Evolutionary conservation across 768 basidiomycete species (phyloP).

Genomic region (Agaricus sinodeliciosus): DNA sequence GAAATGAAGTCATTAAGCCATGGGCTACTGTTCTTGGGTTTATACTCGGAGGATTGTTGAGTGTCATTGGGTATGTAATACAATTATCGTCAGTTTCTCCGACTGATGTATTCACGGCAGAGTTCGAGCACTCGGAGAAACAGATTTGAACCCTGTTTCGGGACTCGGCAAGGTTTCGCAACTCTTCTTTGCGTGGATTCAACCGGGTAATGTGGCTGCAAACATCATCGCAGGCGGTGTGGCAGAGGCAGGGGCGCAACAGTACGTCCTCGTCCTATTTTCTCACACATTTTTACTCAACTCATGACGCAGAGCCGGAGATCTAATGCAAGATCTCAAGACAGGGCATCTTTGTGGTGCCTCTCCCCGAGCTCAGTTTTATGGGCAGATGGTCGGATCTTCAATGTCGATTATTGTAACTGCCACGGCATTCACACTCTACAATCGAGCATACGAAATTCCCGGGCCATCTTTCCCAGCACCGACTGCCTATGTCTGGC

Average conservation of each 20-base stretch:
- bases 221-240: constrained; percentile 97
- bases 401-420: constrained; percentile 85
- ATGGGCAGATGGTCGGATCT: constrained; percentile 88
- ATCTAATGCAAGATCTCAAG: constrained; percentile 98
- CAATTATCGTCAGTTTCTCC: constrained; percentile 12
- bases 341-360: constrained; percentile 91
- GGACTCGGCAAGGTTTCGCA: constrained; percentile 95
- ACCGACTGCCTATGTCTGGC: constrained; percentile 93
- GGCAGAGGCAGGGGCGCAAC: constrained; percentile 92
- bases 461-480: constrained; percentile 95
- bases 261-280: constrained; percentile 38
- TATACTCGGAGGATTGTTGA: constrained; percentile 73
- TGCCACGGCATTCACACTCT: constrained; percentile 80
- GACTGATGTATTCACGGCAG: constrained; percentile 29
- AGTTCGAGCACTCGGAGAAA: constrained; percentile 92
- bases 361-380: constrained; percentile 92
- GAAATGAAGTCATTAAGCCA: constrained; percentile 84
- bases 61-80: constrained; percentile 71
- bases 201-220: constrained; percentile 93
- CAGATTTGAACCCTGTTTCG: constrained; percentile 88
- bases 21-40: constrained; percentile 92
- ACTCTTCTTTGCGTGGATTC: constrained; percentile 88
- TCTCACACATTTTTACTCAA: not conserved
- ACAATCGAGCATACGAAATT: constrained; percentile 81
- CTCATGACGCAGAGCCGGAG: constrained; percentile 63